Evolutionary conservation across 805 yeast genomes (phyloP).

Genomic region (Candida bentonensis): DNA sequence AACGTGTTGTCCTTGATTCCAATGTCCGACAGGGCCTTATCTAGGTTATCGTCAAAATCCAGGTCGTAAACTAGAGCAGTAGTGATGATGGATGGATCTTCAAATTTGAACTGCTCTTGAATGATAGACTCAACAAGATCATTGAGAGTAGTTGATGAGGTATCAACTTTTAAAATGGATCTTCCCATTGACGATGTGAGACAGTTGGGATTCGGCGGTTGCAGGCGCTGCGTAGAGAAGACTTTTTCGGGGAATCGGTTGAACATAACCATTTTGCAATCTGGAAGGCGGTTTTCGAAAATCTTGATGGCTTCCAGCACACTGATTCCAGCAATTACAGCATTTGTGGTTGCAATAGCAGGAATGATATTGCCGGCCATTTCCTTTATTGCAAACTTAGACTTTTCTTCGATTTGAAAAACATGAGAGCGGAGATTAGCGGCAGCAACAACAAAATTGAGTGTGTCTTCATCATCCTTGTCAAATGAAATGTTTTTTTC

Average conservation of each 20-base stretch:
- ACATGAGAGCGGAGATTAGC: slow-evolving; percentile 86
- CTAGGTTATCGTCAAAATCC: slow-evolving; percentile 73
- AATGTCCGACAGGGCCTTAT: slow-evolving; percentile 32
- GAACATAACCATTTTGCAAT: slow-evolving; percentile 33
- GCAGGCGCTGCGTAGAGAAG: slow-evolving; percentile 47
- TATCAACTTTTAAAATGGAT: slow-evolving; percentile 15
- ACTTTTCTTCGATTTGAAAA: slow-evolving; percentile 75
- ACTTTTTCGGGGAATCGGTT: slow-evolving; percentile 47
- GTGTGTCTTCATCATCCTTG: slow-evolving; percentile 87
- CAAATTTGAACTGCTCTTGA: slow-evolving; percentile 37
- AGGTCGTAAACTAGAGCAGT: slow-evolving; percentile 64
- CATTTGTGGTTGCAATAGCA: slow-evolving; percentile 96
- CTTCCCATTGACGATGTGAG: slow-evolving; percentile 31
- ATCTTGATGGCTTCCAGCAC: slow-evolving; percentile 56
- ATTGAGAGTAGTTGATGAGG: slow-evolving; percentile 25
- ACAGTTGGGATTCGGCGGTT: slow-evolving; percentile 57
- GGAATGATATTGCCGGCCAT: slow-evolving; percentile 98
- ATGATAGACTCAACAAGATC: slow-evolving; percentile 38
- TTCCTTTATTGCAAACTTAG: slow-evolving; percentile 72
- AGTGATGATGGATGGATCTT: slow-evolving; percentile 38
- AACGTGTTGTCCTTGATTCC: slow-evolving; percentile 50
- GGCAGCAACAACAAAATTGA: slow-evolving; percentile 78
- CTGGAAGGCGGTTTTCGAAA: slow-evolving; percentile 19
- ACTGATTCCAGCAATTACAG: slow-evolving; percentile 83
- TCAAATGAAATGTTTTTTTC: slow-evolving; percentile 44